phyloP scores from a whole-genome alignment of 2,329 filamentous ascomycete species.

The Penicillium glabrum region DNA sequence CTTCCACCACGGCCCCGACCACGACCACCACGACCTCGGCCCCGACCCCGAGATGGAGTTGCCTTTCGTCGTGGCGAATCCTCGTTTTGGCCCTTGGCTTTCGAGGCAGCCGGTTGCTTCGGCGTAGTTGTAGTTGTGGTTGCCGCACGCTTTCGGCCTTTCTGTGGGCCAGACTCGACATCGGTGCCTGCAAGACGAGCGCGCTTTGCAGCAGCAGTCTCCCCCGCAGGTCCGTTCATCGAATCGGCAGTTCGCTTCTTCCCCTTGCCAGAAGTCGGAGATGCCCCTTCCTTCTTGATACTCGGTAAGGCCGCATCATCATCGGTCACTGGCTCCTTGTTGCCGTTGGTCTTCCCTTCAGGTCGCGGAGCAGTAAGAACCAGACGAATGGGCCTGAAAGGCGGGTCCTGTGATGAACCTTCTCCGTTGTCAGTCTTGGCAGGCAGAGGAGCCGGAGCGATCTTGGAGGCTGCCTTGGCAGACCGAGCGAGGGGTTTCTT shows the following conservation, averaged over 20 bases:
- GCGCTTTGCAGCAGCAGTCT: not conserved
- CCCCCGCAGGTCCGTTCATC: not conserved
- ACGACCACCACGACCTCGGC: slow-evolving; percentile 1
- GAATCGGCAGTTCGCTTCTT: slow-evolving; percentile 4
- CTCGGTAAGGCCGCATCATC: not conserved
- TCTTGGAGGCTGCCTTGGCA: not conserved
- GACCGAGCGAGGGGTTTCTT: not conserved
- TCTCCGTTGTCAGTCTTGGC: not conserved
- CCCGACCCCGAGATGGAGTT: not conserved
- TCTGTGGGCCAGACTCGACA: not conserved
- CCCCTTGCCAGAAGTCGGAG: not conserved
- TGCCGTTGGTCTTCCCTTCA: not conserved
- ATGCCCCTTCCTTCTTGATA: not conserved
- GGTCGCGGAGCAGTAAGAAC: not conserved
- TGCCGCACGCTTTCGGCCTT: not conserved
- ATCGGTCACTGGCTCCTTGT: not conserved
- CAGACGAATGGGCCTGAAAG: not conserved
- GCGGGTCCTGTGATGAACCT: not conserved
- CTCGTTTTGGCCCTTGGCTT: not conserved
- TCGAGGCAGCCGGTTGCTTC: not conserved
- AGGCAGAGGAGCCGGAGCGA: not conserved
- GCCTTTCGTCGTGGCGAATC: not conserved
- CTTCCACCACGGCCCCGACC: not conserved
- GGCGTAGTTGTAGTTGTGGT: not conserved
- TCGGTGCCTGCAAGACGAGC: not conserved